Conservation (phyloP, 306 rosid species). For the Castanospermum australe region DNA sequence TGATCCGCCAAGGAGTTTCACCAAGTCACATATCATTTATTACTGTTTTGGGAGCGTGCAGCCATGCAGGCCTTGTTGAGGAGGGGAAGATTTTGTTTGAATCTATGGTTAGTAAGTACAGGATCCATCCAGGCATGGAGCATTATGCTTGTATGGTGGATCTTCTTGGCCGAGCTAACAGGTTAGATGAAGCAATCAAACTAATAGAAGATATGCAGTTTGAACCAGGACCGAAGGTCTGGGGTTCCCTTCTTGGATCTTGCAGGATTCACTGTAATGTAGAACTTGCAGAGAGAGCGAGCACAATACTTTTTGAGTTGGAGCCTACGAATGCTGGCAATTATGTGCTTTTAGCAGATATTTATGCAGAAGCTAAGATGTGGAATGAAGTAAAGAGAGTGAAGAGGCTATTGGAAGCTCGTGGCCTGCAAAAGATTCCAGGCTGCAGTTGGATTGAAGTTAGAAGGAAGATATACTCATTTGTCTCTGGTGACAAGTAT, state of each 20-base stretch:
- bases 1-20: slow-evolving; percentile 62
- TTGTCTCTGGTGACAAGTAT: slow-evolving; percentile 62
- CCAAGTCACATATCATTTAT: slow-evolving; percentile 73
- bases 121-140: slow-evolving; percentile 69
- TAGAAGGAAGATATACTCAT: slow-evolving; percentile 62
- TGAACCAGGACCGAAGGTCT: slow-evolving; percentile 79
- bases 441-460: slow-evolving; percentile 93
- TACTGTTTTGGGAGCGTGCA: slow-evolving; percentile 85
- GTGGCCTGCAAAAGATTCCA: slow-evolving; percentile 68
- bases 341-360: slow-evolving; percentile 84
- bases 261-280: slow-evolving; percentile 84
- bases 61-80: slow-evolving; percentile 82
- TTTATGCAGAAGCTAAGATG: slow-evolving; percentile 73
- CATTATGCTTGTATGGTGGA: slow-evolving; percentile 96
- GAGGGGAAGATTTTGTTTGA: slow-evolving; percentile 71
- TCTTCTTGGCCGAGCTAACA: slow-evolving; percentile 91
- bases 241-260: slow-evolving; percentile 93
- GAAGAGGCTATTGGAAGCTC: slow-evolving; percentile 60
- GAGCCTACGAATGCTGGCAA: slow-evolving; percentile 89
- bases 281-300: slow-evolving; percentile 82
- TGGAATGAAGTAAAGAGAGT: slow-evolving; percentile 74
- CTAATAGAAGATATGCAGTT: slow-evolving; percentile 68
- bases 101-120: slow-evolving; percentile 59
- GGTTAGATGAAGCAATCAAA: slow-evolving; percentile 77
- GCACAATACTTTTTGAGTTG: slow-evolving; percentile 65